Evolutionary conservation across 192 early-diverging fungal genomes (phyloP).

Genomic region (Chytriomyces confervae): DNA sequence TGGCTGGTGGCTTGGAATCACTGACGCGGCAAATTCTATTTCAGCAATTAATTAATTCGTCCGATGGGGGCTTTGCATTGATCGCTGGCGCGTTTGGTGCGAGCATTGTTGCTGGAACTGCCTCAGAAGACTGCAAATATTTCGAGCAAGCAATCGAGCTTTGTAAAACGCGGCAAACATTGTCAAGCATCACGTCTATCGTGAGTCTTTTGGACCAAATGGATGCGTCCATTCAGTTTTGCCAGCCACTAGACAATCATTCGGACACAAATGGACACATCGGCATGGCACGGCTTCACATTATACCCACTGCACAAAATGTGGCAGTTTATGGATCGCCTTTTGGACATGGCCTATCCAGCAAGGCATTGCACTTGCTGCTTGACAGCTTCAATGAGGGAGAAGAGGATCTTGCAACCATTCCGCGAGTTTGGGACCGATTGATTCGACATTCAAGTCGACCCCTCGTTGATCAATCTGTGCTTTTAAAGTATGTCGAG

Average conservation of each 20-base stretch:
- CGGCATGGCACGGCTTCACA: not conserved
- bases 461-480: not conserved
- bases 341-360: not conserved
- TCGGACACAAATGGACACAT: not conserved
- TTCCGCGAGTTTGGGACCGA: constrained; percentile 4
- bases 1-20: constrained; percentile 9
- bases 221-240: constrained; percentile 10
- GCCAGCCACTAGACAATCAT: not conserved
- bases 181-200: not conserved
- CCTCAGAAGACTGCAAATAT: not conserved
- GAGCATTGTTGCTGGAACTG: constrained; percentile 20
- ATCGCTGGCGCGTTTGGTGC: constrained; percentile 15
- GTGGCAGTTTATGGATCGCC: not conserved
- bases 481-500: constrained; percentile 15
- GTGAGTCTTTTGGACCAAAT: not conserved
- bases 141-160: constrained; percentile 16
- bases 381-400: constrained; percentile 17
- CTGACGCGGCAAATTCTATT: constrained; percentile 20
- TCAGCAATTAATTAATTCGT: not conserved
- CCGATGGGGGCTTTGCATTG: not conserved
- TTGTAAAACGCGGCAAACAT: not conserved
- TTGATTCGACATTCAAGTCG: not conserved
- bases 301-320: not conserved
- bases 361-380: not conserved
- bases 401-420: not conserved